Conservation (phyloP, 257 asterid species). For the Knoxia roxburghii region DNA sequence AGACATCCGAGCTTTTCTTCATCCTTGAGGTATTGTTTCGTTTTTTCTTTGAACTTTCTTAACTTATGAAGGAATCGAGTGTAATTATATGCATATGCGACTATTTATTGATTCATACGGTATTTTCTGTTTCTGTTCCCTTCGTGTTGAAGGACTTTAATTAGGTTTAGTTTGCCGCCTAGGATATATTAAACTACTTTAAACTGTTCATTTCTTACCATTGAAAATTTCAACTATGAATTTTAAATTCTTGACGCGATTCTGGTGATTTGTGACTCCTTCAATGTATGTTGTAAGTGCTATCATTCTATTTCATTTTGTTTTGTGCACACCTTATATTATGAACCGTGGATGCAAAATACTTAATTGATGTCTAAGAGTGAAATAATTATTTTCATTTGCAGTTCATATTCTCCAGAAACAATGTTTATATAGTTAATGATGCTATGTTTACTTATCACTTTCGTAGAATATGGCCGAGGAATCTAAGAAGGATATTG, state of each 20-base stretch:
- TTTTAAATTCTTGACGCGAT: background rate
- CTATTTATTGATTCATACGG: background rate
- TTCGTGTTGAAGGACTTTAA: background rate
- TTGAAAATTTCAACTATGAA: background rate
- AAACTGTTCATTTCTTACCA: background rate
- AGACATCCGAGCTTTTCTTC: background rate
- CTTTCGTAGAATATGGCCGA: constrained; percentile 48
- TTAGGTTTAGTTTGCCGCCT: background rate
- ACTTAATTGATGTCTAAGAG: too few species aligned
- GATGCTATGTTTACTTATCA: background rate
- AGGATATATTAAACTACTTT: background rate
- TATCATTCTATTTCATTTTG: background rate
- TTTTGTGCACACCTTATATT: too few species aligned
- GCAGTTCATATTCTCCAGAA: background rate
- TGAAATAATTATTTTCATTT: too few species aligned
- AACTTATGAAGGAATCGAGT: background rate
- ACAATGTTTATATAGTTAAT: background rate
- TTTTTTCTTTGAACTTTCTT: background rate
- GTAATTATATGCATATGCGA: background rate
- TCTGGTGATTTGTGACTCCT: background rate
- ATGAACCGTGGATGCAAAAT: too few species aligned
- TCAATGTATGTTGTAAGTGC: background rate
- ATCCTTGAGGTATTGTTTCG: constrained; percentile 1
- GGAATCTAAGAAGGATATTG: constrained; percentile 44
- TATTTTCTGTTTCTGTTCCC: background rate